phyloP scores from a whole-genome alignment of 257 asterid genomes.

The Asclepias syriaca region DNA sequence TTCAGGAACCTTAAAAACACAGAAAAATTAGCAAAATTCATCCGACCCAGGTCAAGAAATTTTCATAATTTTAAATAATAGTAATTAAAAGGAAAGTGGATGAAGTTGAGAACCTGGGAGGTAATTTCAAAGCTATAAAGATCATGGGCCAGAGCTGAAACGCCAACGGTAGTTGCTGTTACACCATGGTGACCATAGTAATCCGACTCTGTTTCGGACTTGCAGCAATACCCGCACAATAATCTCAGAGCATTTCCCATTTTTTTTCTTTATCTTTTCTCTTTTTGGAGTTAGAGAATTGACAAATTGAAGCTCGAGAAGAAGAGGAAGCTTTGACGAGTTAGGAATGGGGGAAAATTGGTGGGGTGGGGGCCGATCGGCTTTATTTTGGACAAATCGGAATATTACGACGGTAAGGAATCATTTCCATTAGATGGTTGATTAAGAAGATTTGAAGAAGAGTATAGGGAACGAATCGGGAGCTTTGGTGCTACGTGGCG shows the following conservation, averaged over 20 bases:
- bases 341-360: neutral
- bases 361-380: neutral
- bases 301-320: neutral
- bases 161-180: slow-evolving; percentile 43
- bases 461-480: neutral
- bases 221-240: slow-evolving; percentile 44
- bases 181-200: slow-evolving; percentile 57
- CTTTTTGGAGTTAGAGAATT: neutral
- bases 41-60: neutral
- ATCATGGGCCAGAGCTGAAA: slow-evolving; percentile 79
- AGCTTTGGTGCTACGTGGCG: slow-evolving; percentile 6
- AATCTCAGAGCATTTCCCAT: slow-evolving; percentile 85
- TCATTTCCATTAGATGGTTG: slow-evolving; percentile 11
- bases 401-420: neutral
- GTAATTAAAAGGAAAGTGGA: neutral
- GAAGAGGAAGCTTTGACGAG: neutral
- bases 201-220: slow-evolving; percentile 50
- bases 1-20: slow-evolving; percentile 66
- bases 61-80: neutral
- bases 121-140: slow-evolving; percentile 80
- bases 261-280: neutral
- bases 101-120: slow-evolving; percentile 32
- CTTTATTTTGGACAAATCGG: no score
- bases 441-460: neutral
- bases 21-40: neutral